phyloP scores from a whole-genome alignment of 2,329 filamentous ascomycete species.

The Colletotrichum cereale region DNA sequence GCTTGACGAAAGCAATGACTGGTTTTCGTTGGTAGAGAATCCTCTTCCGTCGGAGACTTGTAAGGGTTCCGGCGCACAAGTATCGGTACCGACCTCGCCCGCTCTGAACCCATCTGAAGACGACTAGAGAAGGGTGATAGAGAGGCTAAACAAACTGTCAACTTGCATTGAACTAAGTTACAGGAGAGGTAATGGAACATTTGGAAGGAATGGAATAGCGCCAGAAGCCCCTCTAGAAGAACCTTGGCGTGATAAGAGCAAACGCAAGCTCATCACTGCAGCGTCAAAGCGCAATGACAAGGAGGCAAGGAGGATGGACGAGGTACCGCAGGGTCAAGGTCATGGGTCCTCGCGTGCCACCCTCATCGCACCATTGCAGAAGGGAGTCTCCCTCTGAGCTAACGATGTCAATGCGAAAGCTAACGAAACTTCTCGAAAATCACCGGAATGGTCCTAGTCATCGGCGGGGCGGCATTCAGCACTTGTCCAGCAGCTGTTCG shows the following conservation, averaged over 20 bases:
- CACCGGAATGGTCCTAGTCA: conserved; percentile 11
- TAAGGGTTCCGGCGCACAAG: conserved; percentile 12
- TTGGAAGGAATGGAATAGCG: conserved; percentile 26
- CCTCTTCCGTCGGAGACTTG: background rate
- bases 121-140: conserved; percentile 5
- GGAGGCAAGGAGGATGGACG: background rate
- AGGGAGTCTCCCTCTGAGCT: background rate
- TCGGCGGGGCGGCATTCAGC: background rate
- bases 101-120: conserved; percentile 23
- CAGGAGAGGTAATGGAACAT: conserved; percentile 19
- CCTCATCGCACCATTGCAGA: conserved; percentile 1
- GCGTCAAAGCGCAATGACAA: conserved; percentile 22
- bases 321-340: background rate
- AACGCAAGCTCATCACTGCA: background rate
- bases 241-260: conserved; percentile 20
- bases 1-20: background rate
- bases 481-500: background rate
- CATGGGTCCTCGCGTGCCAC: conserved; percentile 13
- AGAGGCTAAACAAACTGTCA: conserved; percentile 6
- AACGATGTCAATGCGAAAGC: conserved; percentile 2
- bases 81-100: conserved; percentile 21
- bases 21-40: background rate
- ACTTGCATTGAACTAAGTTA: conserved; percentile 12
- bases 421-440: conserved; percentile 35
- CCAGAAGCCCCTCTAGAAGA: conserved; percentile 36